Conservation (phyloP, 805 yeast species). For the Groenewaldozyma salmanticensis region DNA sequence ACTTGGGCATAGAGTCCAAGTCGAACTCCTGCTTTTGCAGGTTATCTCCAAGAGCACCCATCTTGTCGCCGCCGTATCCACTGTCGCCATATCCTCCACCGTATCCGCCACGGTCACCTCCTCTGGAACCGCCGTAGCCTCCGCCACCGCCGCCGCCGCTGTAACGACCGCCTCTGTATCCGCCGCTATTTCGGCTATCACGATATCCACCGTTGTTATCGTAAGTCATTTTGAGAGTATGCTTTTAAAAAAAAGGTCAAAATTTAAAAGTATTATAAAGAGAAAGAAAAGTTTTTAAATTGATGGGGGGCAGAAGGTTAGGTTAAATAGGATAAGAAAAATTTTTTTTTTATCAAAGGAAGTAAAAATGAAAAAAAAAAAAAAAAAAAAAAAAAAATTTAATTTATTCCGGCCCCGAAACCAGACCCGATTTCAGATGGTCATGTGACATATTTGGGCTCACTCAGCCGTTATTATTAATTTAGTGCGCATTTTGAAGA, state of each 20-base stretch:
- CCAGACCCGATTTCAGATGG: too few relatives aligned
- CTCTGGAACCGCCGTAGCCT: constrained; percentile 29
- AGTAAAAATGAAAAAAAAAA: background rate
- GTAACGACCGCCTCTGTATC: constrained; percentile 31
- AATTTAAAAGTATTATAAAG: background rate
- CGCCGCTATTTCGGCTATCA: constrained; percentile 31
- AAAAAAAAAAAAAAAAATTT: too few relatives aligned
- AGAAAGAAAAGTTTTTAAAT: background rate
- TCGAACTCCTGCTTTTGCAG: constrained; percentile 77
- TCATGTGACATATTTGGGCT: too few relatives aligned
- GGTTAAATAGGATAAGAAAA: too few relatives aligned
- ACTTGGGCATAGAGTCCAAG: constrained; percentile 63
- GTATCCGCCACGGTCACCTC: constrained; percentile 30
- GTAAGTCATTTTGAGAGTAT: constrained; percentile 6
- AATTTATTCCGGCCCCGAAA: background rate
- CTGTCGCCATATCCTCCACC: constrained; percentile 14
- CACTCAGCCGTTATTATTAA: too few relatives aligned
- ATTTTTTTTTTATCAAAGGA: constrained; percentile 1
- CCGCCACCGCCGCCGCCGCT: constrained; percentile 37
- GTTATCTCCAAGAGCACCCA: constrained; percentile 38
- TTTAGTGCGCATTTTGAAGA: too few relatives aligned
- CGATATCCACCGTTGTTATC: constrained; percentile 23
- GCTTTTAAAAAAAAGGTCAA: constrained; percentile 1
- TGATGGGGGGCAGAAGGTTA: background rate
- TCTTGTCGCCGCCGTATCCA: constrained; percentile 29